Evolutionary conservation across 176 grass and related monocot species (phyloP).

Genomic region (Cenchrus americanus): DNA sequence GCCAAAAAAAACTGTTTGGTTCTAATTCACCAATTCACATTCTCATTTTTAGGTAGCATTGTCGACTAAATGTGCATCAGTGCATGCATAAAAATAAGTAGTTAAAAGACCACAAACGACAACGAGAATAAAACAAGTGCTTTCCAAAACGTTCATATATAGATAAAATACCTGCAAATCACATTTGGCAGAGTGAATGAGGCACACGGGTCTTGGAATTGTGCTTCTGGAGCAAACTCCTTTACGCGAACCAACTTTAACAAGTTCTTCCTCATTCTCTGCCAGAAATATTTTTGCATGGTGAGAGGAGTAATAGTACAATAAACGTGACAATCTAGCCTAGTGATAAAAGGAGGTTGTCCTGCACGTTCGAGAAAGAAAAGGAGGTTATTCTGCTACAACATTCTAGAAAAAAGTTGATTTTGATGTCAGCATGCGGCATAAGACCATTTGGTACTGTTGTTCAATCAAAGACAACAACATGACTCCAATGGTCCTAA

Average conservation of each 20-base stretch:
- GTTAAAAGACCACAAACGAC: constrained; percentile 1
- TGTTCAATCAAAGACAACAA: constrained; percentile 22
- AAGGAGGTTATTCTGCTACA: constrained; percentile 24
- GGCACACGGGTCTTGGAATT: constrained; percentile 70
- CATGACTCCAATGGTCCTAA: constrained; percentile 2
- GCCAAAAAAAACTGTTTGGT: neutral
- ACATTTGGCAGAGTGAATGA: constrained; percentile 91
- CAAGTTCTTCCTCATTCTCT: constrained; percentile 97
- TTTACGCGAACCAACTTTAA: constrained; percentile 89
- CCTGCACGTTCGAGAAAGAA: constrained; percentile 5
- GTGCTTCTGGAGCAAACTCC: constrained; percentile 91
- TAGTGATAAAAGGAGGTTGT: constrained; percentile 2
- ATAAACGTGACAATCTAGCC: neutral
- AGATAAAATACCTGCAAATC: constrained; percentile 82
- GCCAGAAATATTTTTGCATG: constrained; percentile 43
- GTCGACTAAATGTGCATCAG: neutral
- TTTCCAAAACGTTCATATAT: neutral
- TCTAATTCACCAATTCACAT: neutral
- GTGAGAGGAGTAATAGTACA: constrained; percentile 22
- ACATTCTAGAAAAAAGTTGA: constrained; percentile 12
- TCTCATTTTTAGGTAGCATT: neutral
- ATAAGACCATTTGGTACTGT: neutral
- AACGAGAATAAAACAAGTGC: neutral
- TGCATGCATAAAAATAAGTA: constrained; percentile 34
- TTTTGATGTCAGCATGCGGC: neutral